Conservation (phyloP, 352 stramenopile genomes). For the Ochromonadaceae sp. region DNA sequence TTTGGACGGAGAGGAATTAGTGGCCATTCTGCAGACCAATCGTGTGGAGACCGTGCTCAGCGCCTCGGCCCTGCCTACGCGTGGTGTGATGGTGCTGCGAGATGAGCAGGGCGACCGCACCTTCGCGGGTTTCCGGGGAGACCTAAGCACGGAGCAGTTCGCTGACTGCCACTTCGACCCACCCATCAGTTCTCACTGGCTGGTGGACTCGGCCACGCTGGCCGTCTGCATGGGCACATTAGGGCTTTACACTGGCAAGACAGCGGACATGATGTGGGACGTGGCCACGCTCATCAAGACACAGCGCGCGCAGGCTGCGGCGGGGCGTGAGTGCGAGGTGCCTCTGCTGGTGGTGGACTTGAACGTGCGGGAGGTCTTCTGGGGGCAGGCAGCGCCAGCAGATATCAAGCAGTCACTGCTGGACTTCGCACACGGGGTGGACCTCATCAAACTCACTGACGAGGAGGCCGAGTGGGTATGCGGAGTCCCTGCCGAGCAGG, state of each 20-base stretch:
- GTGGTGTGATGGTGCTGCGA: slow-evolving; percentile 24
- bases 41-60: too few species aligned
- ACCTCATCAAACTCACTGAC: slow-evolving; percentile 26
- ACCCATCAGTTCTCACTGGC: too few species aligned
- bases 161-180: slow-evolving; percentile 25
- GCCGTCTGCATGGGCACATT: too few species aligned
- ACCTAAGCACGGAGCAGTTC: slow-evolving; percentile 15
- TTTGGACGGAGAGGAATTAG: slow-evolving; percentile 11
- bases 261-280: too few species aligned
- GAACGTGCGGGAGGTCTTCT: slow-evolving; percentile 28
- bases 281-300: too few species aligned
- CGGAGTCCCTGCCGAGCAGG: slow-evolving; percentile 16
- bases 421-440: slow-evolving; percentile 13
- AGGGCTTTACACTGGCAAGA: too few species aligned
- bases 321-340: too few species aligned
- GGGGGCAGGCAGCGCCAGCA: slow-evolving; percentile 6
- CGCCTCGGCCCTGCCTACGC: too few species aligned
- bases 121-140: slow-evolving; percentile 24
- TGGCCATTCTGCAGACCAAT: too few species aligned
- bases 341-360: slow-evolving; percentile 26
- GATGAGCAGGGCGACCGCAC: slow-evolving; percentile 19
- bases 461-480: slow-evolving; percentile 26
- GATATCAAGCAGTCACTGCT: slow-evolving; percentile 2
- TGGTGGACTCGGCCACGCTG: too few species aligned
- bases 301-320: too few species aligned